phyloP scores from a whole-genome alignment of 2,329 filamentous ascomycete species.

The Tothia fuscella region DNA sequence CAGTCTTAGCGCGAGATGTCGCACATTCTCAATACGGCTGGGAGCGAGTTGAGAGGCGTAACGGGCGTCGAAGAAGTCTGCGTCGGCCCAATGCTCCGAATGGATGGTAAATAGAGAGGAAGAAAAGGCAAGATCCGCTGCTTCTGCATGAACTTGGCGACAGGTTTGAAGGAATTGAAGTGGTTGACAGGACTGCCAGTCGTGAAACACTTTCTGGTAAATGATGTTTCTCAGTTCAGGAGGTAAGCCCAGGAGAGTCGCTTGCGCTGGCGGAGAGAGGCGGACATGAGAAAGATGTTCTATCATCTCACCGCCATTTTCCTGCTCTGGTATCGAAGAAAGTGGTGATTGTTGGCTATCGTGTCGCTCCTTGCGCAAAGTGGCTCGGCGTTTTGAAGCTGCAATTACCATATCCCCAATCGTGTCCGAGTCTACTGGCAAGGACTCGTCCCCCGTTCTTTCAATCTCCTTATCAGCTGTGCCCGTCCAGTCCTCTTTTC shows the following conservation, averaged over 20 bases:
- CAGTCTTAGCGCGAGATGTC: slow-evolving; percentile 1
- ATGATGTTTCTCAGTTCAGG: slow-evolving; percentile 12
- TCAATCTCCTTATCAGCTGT: too few relatives aligned
- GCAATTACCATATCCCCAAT: too few relatives aligned
- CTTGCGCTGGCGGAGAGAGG: neutral
- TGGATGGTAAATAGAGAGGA: slow-evolving; percentile 10
- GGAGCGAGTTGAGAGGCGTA: slow-evolving; percentile 1
- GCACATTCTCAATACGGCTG: neutral
- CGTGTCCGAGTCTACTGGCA: too few relatives aligned
- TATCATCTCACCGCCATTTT: too few relatives aligned
- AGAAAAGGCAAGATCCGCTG: slow-evolving; percentile 10
- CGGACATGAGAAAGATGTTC: too few relatives aligned
- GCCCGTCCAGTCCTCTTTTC: too few relatives aligned
- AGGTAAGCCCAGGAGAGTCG: slow-evolving; percentile 11
- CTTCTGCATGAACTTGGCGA: slow-evolving; percentile 11
- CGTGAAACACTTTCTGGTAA: slow-evolving; percentile 11
- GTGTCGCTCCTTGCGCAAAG: too few relatives aligned
- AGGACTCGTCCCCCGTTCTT: too few relatives aligned
- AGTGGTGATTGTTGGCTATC: too few relatives aligned
- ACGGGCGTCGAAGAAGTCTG: slow-evolving; percentile 1
- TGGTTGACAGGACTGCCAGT: slow-evolving; percentile 2
- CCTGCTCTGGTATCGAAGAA: too few relatives aligned
- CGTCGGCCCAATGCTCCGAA: slow-evolving; percentile 6
- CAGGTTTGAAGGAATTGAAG: slow-evolving; percentile 12
- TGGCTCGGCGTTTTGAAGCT: too few relatives aligned